These are phyloP conservation scores for Vicia villosa DNA, from an alignment of 306 rosid genomes.

Conservation along the genomic window DNA sequence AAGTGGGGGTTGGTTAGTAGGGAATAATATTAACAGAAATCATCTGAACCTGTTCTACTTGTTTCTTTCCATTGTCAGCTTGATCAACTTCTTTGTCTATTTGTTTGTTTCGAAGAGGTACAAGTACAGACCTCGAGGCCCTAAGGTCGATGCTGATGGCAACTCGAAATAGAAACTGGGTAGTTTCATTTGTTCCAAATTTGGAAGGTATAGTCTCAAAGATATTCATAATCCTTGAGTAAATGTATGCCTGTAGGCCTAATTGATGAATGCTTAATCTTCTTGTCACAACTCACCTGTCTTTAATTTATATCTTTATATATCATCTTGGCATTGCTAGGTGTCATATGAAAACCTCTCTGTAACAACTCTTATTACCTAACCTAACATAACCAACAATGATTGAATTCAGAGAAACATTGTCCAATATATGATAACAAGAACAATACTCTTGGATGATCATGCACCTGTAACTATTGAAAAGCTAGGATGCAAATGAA, in stretches of 20 bases:
- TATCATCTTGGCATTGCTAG: background rate
- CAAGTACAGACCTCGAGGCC: slow-evolving; percentile 59
- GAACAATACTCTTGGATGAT: no score
- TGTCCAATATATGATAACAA: no score
- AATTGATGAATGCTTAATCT: background rate
- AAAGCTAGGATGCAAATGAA: no score
- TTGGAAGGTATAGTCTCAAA: slow-evolving; percentile 1
- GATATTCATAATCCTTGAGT: slow-evolving; percentile 5
- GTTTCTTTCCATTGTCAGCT: slow-evolving; percentile 76
- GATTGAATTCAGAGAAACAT: no score
- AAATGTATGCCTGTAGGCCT: slow-evolving; percentile 4
- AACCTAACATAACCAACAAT: no score
- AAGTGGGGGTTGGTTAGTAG: slow-evolving; percentile 79
- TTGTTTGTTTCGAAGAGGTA: slow-evolving; percentile 69
- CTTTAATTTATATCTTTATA: background rate
- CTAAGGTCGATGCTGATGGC: slow-evolving; percentile 19
- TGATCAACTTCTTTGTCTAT: slow-evolving; percentile 67
- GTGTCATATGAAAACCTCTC: no score
- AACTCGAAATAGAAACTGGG: slow-evolving; percentile 24
- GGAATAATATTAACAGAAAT: slow-evolving; percentile 83
- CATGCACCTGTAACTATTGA: no score
- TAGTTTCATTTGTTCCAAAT: slow-evolving; percentile 24
- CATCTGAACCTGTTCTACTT: slow-evolving; percentile 73
- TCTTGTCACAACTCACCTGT: background rate
- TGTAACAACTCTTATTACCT: no score